Base-by-base conservation (phyloP, 2,329 filamentous ascomycete genomes). In the Colletotrichum gigasporum region DNA sequence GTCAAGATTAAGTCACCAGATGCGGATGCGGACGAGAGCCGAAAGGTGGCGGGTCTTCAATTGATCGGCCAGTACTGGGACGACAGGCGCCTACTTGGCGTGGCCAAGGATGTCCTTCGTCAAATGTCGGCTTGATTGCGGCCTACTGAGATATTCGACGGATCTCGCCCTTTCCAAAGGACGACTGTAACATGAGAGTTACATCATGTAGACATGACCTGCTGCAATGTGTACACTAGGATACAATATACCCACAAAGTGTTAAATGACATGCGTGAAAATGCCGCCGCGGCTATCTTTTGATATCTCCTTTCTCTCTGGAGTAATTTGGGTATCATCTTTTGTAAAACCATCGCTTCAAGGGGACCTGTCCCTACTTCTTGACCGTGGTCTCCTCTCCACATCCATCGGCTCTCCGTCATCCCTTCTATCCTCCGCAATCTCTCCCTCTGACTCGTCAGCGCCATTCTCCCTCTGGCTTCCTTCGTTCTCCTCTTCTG, bases 61-160 rank as follows among this genome's bases (percentile, higher is more conserved):
- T 74, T 95, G 10, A 90, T 94, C 67, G 91, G 90, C n/a, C 92
- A 96, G 74, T 94, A 89, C 73, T 93, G 91, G 76, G 89, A 93
- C 71, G 92, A 96, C 74, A 80, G 82, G 18, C 77, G 87, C 37
- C 78, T 94, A 22, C 79, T 94, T 4, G 74, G 79, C 1, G 80
- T 89, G 60, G 90, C 90, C 5, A 79, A 80, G 55, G 72, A 79
- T 18, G 64, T 88, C 14, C 70, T 77, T 56, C 68, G 71, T 20
- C 54, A 76, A 14, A 68, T 78, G 52, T 70, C 52, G 1, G 58
- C 16, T 2, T 66, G 56, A 51, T 2, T 5, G 1, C 7, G 11
- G 12, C 34, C n/a, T n/a, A n/a, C n/a, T n/a, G n/a, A n/a, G n/a
- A n/a, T n/a, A n/a, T n/a, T n/a, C n/a, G n/a, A n/a, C n/a, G n/a